Evolutionary conservation across 2,329 filamentous ascomycete species (phyloP), one percentile per base, ranked within the genome.

Genomic region (Zasmidium angulare): DNA sequence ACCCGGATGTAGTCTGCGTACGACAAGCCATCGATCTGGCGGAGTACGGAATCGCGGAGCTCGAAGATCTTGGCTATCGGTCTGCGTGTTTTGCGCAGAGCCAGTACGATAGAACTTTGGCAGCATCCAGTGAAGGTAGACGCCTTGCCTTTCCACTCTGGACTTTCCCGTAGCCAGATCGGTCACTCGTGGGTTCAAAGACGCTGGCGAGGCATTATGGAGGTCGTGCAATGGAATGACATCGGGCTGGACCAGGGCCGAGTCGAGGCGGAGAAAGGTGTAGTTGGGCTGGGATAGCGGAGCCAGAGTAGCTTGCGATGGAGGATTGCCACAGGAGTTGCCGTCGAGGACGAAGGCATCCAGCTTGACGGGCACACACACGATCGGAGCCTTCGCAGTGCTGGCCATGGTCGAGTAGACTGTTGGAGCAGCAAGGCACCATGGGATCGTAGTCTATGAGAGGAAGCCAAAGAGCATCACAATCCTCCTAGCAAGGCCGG

Each of bases 21-120:
- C 40, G 7, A 61, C 52, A n/a, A 61, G 46, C 59, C 55, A 61
- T 20, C 59, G 43, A 31, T 61, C 50, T 4, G 59, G 59, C 10
- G 50, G 46, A 2, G 55, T 53, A 24, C 31, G 36, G 47, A 61
- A 61, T 17, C 21, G n/a, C 10, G 59, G 59, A 26, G 48, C 53
- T 14, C 17, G 17, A 40, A 21, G 2, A 7, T 31, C 17, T 31
- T 50, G 46, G 20, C 22, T 23, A n/a, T 49, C 46, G n/a, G 40
- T 60, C 31, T 26, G n/a, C 12, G 23, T 46, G n/a, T n/a, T n/a
- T n/a, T n/a, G n/a, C 17, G 54, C 24, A 9, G 26, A 40, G 17
- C 58, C 58, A n/a, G 55, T 20, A 3, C 55, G 50, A 51, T 54
- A 54, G 19, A 14, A 23, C 19, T 43, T 53, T 11, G 56, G 56